Percentiles rank a stretch among this genome's conserved stretches.
Evolutionary conservation across 208 protist genomes (phyloP).

Genomic region (Wallacemonas sp.): DNA sequence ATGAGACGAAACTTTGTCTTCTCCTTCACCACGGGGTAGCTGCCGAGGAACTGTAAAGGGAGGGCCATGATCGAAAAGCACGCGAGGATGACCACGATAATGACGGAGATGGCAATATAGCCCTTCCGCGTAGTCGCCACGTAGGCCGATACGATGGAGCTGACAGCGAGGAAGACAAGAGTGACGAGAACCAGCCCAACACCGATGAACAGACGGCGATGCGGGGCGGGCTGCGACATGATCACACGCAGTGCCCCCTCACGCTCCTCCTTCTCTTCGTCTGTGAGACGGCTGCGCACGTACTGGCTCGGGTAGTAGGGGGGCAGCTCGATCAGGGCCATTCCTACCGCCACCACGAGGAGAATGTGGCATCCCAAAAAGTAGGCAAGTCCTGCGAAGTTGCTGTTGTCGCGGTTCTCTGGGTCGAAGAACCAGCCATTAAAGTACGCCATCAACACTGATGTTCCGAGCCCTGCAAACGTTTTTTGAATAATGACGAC

Average conservation of each 20-base stretch:
- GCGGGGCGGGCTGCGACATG: slow-evolving; percentile 43
- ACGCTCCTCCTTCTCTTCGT: slow-evolving; percentile 44
- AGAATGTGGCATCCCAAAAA: slow-evolving; percentile 53
- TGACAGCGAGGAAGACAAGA: slow-evolving; percentile 56
- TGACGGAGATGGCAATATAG: slow-evolving; percentile 45
- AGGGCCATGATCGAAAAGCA: slow-evolving; percentile 55
- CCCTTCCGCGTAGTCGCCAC: slow-evolving; percentile 26
- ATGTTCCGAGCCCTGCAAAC: slow-evolving; percentile 75
- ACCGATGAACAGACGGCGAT: slow-evolving; percentile 55
- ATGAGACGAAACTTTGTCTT: slow-evolving; percentile 42
- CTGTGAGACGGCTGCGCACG: slow-evolving; percentile 33
- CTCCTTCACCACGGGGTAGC: slow-evolving; percentile 45
- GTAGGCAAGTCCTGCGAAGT: slow-evolving; percentile 62
- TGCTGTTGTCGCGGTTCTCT: slow-evolving; percentile 26
- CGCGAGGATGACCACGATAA: slow-evolving; percentile 45
- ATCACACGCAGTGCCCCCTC: slow-evolving; percentile 40
- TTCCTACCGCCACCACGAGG: slow-evolving; percentile 31
- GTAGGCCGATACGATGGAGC: slow-evolving; percentile 55
- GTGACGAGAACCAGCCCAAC: slow-evolving; percentile 36
- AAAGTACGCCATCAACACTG: slow-evolving; percentile 77
- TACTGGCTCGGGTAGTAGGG: slow-evolving; percentile 61
- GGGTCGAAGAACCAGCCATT: slow-evolving; percentile 65
- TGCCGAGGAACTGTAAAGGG: slow-evolving; percentile 69
- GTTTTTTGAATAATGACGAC: slow-evolving; percentile 84
- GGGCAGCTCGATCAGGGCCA: slow-evolving; percentile 52